Percentiles rank a stretch among this genome's conserved stretches.
These are phyloP conservation scores for Paraurostyla sp. DNA, from an alignment of 73 alveolate species.

Conservation along the genomic window DNA sequence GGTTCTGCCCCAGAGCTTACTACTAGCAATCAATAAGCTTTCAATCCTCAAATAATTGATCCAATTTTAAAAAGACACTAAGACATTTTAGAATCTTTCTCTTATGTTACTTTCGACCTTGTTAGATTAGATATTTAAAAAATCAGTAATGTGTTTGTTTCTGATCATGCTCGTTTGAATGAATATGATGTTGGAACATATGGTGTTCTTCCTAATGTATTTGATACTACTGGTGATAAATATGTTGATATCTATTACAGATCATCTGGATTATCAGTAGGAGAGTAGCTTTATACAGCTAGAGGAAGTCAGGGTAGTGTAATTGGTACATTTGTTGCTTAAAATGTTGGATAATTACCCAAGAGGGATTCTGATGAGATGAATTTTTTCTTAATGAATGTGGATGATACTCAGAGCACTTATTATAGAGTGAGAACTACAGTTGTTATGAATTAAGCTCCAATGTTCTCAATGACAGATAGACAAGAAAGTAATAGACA, in stretches of 20 bases:
- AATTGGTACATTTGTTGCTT: not conserved
- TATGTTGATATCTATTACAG: conserved; percentile 37
- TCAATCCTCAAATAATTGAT: conserved; percentile 20
- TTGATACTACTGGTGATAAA: conserved; percentile 44
- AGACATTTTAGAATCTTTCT: conserved; percentile 10
- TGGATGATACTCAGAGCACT: not conserved
- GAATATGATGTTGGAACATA: conserved; percentile 4
- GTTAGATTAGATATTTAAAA: too few species aligned
- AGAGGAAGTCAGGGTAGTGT: conserved; percentile 72
- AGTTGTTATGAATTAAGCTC: not conserved
- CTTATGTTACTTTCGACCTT: conserved; percentile 22
- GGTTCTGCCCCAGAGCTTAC: not conserved
- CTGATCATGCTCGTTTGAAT: not conserved
- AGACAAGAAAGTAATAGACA: not conserved
- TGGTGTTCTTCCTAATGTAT: conserved; percentile 72
- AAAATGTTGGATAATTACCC: not conserved
- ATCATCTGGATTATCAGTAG: conserved; percentile 58
- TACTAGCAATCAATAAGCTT: not conserved
- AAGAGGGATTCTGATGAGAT: not conserved
- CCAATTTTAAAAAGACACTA: not conserved
- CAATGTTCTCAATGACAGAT: conserved; percentile 22
- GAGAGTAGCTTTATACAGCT: conserved; percentile 71
- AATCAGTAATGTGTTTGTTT: not conserved
- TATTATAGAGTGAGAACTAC: not conserved
- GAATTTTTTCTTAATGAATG: not conserved